A percentile compares a stretch with the other conserved stretches of the same genome.
Evolutionary conservation across 306 rosid species (phyloP).

Genomic region (Echinosophora koreensis): DNA sequence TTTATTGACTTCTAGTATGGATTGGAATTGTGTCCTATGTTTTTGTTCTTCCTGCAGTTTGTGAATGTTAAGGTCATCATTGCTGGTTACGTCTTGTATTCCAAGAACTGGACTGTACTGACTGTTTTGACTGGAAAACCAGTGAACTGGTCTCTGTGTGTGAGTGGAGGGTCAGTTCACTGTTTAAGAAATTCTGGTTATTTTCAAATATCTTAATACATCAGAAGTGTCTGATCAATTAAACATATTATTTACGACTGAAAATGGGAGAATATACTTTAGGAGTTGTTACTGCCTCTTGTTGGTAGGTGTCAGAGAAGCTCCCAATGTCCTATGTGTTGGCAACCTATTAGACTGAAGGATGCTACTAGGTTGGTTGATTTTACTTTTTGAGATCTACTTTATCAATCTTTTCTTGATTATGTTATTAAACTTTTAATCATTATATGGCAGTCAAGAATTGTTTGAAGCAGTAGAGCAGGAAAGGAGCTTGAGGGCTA

Average conservation of each 20-base stretch:
- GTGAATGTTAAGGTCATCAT: slow-evolving; percentile 22
- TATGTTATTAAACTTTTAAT: slow-evolving; percentile 36
- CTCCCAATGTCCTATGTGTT: slow-evolving; percentile 98
- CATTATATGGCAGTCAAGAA: slow-evolving; percentile 76
- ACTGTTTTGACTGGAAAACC: slow-evolving; percentile 16
- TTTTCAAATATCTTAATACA: slow-evolving; percentile 10
- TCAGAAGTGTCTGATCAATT: not conserved
- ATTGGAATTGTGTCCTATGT: slow-evolving; percentile 27
- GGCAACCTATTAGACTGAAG: slow-evolving; percentile 83
- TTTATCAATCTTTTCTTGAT: slow-evolving; percentile 7
- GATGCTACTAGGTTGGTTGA: slow-evolving; percentile 76
- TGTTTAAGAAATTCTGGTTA: slow-evolving; percentile 27
- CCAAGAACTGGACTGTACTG: not conserved
- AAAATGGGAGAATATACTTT: slow-evolving; percentile 9
- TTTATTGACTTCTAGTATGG: not conserved
- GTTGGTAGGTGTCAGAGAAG: slow-evolving; percentile 90
- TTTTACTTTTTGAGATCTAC: slow-evolving; percentile 23
- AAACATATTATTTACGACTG: slow-evolving; percentile 17
- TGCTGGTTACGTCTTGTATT: slow-evolving; percentile 3
- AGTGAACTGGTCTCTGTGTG: slow-evolving; percentile 15
- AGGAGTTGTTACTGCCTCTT: slow-evolving; percentile 31
- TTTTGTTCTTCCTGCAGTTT: slow-evolving; percentile 21
- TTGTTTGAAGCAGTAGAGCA: slow-evolving; percentile 81
- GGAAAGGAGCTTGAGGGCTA: slow-evolving; percentile 71
- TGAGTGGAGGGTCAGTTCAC: slow-evolving; percentile 7